Evolutionary conservation across 345 rosid species (phyloP), one percentile per base, ranked within the genome.

Genomic region (Psidium guajava): DNA sequence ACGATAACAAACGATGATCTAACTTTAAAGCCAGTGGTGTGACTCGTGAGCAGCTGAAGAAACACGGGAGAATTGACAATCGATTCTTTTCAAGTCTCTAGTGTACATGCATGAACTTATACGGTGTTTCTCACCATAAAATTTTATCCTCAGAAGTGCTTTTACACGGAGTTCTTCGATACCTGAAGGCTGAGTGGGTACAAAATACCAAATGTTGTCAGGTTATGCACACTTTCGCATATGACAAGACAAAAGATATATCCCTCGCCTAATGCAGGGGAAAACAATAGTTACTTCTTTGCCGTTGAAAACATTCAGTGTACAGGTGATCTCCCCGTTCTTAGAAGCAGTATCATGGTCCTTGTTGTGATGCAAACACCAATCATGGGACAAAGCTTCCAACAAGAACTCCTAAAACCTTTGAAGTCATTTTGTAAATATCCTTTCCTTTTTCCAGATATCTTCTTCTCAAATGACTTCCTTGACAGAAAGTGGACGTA

Each of bases 271-370:
- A 87, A 92, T 92, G 94, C 91, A 91, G 84, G 90, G 86, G 85
- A 87, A 91, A 82, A 92, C 96, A 16, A 90, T 92, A 88, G 89
- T 91, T 82, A 93, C 94, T 15, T 91, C 92, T 57, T 93, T 93
- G 53, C 84, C 91, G 40, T 92, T 92, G 51, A 92, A 93, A 90
- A 90, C 94, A 53, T 92, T 88, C 81, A 88, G 91, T n/a, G 89
- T 92, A 92, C 90, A 87, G 96, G 94, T 93, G 51, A 64, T 55
- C 28, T 27, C 2, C 51, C 42, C 42, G 18, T 84, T 57, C 28
- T 52, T 32, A 47, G 64, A 69, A 18, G 25, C 47, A 69, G 13
- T 69, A 32, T 69, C 47, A 32, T 11, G 9, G 47, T 69, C 77
- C 12, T 32, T 36, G 24, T 69, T 32, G 77, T 64, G 77, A 32